Conservation (phyloP, 2,329 filamentous ascomycete genomes). For the Colletotrichum zoysiae region DNA sequence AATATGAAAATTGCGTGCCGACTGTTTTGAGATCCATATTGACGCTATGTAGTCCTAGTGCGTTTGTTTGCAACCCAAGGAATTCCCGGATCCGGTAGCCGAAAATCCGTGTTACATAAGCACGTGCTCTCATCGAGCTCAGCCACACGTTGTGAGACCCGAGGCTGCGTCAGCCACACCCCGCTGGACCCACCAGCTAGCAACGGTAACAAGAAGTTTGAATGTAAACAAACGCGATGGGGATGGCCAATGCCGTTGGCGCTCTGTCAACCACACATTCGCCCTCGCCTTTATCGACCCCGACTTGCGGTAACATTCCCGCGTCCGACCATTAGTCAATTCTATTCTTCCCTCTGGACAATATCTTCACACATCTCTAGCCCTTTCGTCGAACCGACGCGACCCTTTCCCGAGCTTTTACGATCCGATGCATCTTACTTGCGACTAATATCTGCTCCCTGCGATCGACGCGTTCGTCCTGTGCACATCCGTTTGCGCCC, state of each 20-base stretch:
- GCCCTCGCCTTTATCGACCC: conserved; percentile 26
- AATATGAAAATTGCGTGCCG: background rate
- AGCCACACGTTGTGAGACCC: background rate
- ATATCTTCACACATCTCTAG: conserved; percentile 26
- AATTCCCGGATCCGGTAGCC: no score
- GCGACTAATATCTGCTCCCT: conserved; percentile 34
- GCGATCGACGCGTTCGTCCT: conserved; percentile 37
- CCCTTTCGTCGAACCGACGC: conserved; percentile 1
- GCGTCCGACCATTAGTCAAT: conserved; percentile 16
- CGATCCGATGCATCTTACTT: conserved; percentile 36
- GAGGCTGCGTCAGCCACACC: conserved; percentile 7
- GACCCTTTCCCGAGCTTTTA: background rate
- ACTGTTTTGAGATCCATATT: no score
- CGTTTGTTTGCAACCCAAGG: background rate
- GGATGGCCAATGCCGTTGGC: conserved; percentile 27
- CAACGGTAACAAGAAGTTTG: conserved; percentile 35
- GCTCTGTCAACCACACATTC: conserved; percentile 23
- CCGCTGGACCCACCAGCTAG: conserved; percentile 41
- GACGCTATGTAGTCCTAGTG: no score
- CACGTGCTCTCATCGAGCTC: rapidly evolving
- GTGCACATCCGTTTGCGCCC: conserved; percentile 11
- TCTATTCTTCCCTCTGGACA: conserved; percentile 16
- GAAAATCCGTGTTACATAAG: background rate
- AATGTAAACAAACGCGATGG: conserved; percentile 44
- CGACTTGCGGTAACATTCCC: conserved; percentile 1